Evolutionary conservation across 2,329 filamentous ascomycete genomes (phyloP), one percentile per base, ranked within the genome.

Genomic region (Aquanectria penicillioides): DNA sequence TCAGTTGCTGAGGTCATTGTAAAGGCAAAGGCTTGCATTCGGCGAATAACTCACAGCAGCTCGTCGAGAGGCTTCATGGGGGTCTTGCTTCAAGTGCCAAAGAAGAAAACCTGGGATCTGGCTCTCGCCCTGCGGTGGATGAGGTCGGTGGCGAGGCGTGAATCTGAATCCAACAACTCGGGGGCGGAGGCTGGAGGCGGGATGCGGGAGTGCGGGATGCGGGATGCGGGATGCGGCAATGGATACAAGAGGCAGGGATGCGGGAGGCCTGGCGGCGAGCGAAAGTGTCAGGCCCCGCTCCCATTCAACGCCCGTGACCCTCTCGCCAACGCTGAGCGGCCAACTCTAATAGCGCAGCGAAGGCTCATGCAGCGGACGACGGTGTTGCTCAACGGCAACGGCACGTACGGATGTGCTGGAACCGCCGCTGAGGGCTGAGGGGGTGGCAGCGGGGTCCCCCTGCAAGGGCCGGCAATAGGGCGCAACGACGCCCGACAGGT

Each of bases 1-100:
- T 70, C 61, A 67, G 69, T 62, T 48, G 47, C 36, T 50, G 28
- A 51, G 31, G 54, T 57, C 46, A 48, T 46, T 38, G 49, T 44
- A 36, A 33, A 20, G 46, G 46, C 28, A 20, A 37, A 48, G 20
- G 28, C 31, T 52, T 20, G 40, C 20, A 54, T 55, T 41, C 13
- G 17, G 31, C 41, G 44, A 46, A 50, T 40, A 38, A 69, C 76
- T 67, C 66, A 78, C 77, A 72, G 69, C 36, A 73, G 73, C 66
- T 78, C 77, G 41, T 78, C 70, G 28, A 78, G 67, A 38, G 77
- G 67, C 57, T 73, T 74, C 77, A 78, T 78, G 36, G 51, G 68
- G 65, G 51, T 37, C 36, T 18, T 25, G 46, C 11, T 26, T 36
- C 46, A 46, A 38, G 34, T 29, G 43, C 46, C 29, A 23, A 26